Conservation (phyloP, 106 monocot species). For the Platanthera zijinensis region DNA sequence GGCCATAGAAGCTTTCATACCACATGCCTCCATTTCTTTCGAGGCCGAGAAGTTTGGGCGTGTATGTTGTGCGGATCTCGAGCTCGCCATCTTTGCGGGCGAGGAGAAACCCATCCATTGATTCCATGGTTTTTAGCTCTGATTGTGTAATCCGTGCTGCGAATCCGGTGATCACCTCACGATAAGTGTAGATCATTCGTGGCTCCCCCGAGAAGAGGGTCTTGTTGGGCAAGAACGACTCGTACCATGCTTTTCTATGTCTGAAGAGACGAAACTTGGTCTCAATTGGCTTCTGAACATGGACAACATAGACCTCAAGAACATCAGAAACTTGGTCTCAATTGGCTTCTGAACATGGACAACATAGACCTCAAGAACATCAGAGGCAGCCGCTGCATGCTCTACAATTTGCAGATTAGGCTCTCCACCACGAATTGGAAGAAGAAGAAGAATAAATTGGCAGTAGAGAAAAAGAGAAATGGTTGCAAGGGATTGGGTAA, state of each 20-base stretch:
- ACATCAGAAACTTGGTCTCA: no score
- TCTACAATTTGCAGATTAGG: neutral
- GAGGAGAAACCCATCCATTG: conserved; percentile 13
- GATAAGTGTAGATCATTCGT: conserved; percentile 15
- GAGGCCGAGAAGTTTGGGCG: conserved; percentile 19
- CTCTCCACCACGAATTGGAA: neutral
- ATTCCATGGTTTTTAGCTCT: neutral
- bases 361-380: neutral
- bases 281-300: no score
- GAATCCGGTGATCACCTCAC: conserved; percentile 15
- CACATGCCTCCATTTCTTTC: neutral
- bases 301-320: no score
- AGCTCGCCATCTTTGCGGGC: conserved; percentile 10
- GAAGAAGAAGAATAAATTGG: neutral
- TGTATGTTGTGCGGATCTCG: conserved; percentile 17
- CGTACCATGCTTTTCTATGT: neutral
- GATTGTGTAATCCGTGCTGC: conserved; percentile 1
- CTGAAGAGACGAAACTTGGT: neutral
- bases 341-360: neutral
- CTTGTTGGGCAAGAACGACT: neutral
- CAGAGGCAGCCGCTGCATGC: neutral
- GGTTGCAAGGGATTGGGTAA: neutral
- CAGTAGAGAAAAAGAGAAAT: neutral
- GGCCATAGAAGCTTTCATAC: neutral
- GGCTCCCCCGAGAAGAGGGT: neutral